Conservation (phyloP, 768 basidiomycete genomes). For the Butyriboletus loyo region DNA sequence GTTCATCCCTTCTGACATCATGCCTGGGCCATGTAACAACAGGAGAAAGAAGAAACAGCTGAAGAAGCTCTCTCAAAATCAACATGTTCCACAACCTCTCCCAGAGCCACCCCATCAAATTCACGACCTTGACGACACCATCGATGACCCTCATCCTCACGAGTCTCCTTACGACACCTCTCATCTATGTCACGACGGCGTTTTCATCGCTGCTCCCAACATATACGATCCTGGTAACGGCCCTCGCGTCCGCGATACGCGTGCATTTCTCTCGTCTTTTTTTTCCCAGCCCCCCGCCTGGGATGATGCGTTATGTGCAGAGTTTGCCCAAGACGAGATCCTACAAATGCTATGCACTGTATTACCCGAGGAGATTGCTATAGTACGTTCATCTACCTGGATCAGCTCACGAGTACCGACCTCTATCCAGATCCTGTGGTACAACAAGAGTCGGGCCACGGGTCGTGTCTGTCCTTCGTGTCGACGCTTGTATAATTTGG, state of each 20-base stretch:
- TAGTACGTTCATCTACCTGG: conserved; percentile 43
- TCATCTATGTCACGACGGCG: conserved; percentile 3
- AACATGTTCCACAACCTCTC: neutral
- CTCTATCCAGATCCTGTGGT: conserved; percentile 65
- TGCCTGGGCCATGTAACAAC: conserved; percentile 63
- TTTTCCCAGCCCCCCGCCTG: conserved; percentile 65
- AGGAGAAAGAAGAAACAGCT: conserved; percentile 43
- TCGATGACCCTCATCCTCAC: conserved; percentile 9
- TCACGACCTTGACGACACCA: conserved; percentile 3
- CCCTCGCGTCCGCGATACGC: conserved; percentile 66
- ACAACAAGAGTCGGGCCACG: conserved; percentile 73
- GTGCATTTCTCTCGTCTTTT: conserved; percentile 61
- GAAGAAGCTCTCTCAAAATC: conserved; percentile 18
- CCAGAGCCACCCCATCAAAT: neutral
- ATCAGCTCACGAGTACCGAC: neutral
- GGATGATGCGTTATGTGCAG: conserved; percentile 67
- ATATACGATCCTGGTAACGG: conserved; percentile 80
- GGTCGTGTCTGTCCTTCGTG: conserved; percentile 79
- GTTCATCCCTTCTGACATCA: conserved; percentile 28
- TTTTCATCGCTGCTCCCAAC: conserved; percentile 47
- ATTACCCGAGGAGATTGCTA: conserved; percentile 67
- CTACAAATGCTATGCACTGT: conserved; percentile 68
- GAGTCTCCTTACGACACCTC: conserved; percentile 2
- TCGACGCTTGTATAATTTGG: conserved; percentile 65
- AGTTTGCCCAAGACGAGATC: conserved; percentile 75